Evolutionary conservation across 2,329 filamentous ascomycete genomes (phyloP), one percentile per base, ranked within the genome.

Genomic region (Myotisia sp.): DNA sequence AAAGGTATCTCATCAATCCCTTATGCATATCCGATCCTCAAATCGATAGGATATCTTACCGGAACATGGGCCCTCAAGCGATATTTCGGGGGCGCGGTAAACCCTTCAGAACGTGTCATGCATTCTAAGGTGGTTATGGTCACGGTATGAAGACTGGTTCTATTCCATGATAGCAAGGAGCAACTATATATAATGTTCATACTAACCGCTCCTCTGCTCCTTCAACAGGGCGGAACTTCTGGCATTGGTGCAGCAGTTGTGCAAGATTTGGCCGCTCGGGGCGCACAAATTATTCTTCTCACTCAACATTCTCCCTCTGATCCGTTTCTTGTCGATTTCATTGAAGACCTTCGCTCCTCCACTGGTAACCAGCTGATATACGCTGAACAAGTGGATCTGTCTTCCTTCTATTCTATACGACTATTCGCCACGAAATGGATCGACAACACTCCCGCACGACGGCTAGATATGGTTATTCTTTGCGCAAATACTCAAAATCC

Each of bases 361-460:
- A 83, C 84, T 5, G 69, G 72, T 20, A 95, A 95, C 59, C 68
- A 86, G 38, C 68, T 98, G 50, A 83, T 98, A 46, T 95, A 92
- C 49, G 85, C 90, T 39, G 90, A 98, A 57, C 82, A 93, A 59
- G 84, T 93, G 47, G 85, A 98, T 52, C 71, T 98, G 18, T 63
- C 78, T 8, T 87, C 79, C 10, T 65, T 98, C n/a, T 75, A 93
- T 55, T 92, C 82, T 55, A 78, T 98, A 47, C 80, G 90, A 24
- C 70, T 77, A 42, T 98, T 98, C 54, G 90, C 90, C 8, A 98
- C 90, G 0, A 87, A 84, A 63, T 98, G 92, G 87, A 84, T 98
- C 44, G 87, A 98, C 56, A 95, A 94, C 55, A 73, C 81, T 14
- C 87, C 90, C 2, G 83, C 86, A 6, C 70, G 92, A 37, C 69